These are phyloP conservation scores for Lomentospora prolificans DNA, from an alignment of 2,329 filamentous ascomycete species.

Conservation along the genomic window DNA sequence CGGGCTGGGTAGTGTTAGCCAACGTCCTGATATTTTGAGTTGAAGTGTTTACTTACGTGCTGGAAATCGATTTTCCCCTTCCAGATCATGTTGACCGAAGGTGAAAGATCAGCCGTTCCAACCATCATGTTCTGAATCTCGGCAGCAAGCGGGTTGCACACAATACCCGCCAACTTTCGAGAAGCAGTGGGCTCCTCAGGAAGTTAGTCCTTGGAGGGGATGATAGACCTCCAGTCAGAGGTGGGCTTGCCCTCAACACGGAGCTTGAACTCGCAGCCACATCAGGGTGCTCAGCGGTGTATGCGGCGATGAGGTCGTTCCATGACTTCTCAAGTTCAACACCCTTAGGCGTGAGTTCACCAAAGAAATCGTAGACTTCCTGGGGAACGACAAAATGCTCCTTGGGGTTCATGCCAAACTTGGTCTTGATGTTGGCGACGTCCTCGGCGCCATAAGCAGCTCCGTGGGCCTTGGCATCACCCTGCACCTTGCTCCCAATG, in stretches of 20 bases:
- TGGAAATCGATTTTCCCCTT: slow-evolving; percentile 41
- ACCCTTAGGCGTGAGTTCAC: slow-evolving; percentile 31
- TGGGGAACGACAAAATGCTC: slow-evolving; percentile 27
- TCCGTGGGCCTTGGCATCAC: slow-evolving; percentile 46
- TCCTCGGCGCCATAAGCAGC: slow-evolving; percentile 45
- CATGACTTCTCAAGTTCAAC: slow-evolving; percentile 26
- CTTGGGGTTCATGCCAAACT: slow-evolving; percentile 24
- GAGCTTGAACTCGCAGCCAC: slow-evolving; percentile 36
- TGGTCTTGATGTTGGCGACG: slow-evolving; percentile 29
- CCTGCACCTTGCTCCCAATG: slow-evolving; percentile 35
- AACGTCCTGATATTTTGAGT: background rate
- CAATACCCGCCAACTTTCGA: slow-evolving; percentile 35
- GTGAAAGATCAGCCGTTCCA: slow-evolving; percentile 42
- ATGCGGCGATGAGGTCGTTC: slow-evolving; percentile 30
- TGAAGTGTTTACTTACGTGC: slow-evolving; percentile 18
- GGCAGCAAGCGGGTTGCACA: slow-evolving; percentile 41
- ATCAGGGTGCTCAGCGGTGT: slow-evolving; percentile 37
- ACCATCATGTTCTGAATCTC: slow-evolving; percentile 39
- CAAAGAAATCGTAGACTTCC: slow-evolving; percentile 40
- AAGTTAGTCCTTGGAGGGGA: slow-evolving; percentile 29
- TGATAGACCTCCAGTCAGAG: slow-evolving; percentile 36
- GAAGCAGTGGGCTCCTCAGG: slow-evolving; percentile 37
- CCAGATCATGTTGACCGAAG: slow-evolving; percentile 47
- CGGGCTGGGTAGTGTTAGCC: slow-evolving; percentile 17
- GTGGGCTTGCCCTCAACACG: slow-evolving; percentile 37